These are phyloP conservation scores for Nectriaceae sp. DNA, from an alignment of 2,329 filamentous ascomycete genomes.

Conservation along the genomic window DNA sequence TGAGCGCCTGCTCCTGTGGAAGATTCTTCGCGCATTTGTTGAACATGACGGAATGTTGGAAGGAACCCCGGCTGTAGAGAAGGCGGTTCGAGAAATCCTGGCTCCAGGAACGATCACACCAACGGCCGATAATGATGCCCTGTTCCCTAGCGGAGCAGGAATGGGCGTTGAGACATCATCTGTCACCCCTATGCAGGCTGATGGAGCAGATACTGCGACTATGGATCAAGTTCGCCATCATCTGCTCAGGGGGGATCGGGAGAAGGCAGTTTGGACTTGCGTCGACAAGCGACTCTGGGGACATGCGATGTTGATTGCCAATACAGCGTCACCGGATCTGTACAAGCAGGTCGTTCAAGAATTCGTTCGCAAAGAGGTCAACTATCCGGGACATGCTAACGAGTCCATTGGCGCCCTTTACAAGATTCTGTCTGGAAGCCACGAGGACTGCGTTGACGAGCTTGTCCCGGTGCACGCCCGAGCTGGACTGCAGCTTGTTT, in stretches of 20 bases:
- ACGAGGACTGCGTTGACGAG: slow-evolving; percentile 93
- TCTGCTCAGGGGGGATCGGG: slow-evolving; percentile 78
- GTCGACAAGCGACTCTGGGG: slow-evolving; percentile 95
- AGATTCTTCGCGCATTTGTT: slow-evolving; percentile 76
- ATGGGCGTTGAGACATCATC: slow-evolving; percentile 28
- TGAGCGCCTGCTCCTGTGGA: slow-evolving; percentile 86
- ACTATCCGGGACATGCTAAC: slow-evolving; percentile 74
- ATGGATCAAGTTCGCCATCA: slow-evolving; percentile 72
- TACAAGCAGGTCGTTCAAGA: slow-evolving; percentile 95
- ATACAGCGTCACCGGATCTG: slow-evolving; percentile 73
- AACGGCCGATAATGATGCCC: slow-evolving; percentile 25
- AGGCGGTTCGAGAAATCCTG: slow-evolving; percentile 74
- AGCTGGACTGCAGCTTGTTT: slow-evolving; percentile 88
- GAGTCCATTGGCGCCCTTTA: slow-evolving; percentile 91
- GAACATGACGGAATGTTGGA: slow-evolving; percentile 86
- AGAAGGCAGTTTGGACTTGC: slow-evolving; percentile 90
- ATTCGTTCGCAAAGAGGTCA: slow-evolving; percentile 93
- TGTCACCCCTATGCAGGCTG: slow-evolving; percentile 50
- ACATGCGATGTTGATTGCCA: slow-evolving; percentile 88
- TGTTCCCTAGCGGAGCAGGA: slow-evolving; percentile 25
- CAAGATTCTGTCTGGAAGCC: slow-evolving; percentile 90
- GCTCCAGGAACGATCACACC: slow-evolving; percentile 52
- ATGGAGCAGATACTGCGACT: slow-evolving; percentile 68
- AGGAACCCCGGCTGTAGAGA: slow-evolving; percentile 69
- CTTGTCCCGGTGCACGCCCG: slow-evolving; percentile 91